These are phyloP conservation scores for Spathaspora boniae DNA, from an alignment of 805 yeast genomes.

Conservation along the genomic window DNA sequence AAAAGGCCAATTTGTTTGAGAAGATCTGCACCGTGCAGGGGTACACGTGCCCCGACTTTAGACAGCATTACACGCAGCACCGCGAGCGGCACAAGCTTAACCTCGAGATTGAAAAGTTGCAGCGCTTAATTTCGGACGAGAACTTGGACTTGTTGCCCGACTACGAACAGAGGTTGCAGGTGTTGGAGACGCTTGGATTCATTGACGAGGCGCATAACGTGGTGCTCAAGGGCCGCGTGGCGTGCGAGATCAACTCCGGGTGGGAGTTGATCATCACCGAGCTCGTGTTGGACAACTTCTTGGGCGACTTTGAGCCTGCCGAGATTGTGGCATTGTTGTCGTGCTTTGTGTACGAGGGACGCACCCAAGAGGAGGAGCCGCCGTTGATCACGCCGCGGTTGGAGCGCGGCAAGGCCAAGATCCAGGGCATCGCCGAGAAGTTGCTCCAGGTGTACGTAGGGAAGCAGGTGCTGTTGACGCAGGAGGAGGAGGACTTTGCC, in stretches of 20 bases:
- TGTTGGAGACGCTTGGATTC: conserved; percentile 73
- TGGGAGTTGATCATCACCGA: conserved; percentile 91
- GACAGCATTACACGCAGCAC: conserved; percentile 41
- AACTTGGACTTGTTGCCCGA: conserved; percentile 89
- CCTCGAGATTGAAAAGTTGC: conserved; percentile 51
- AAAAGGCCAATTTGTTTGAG: conserved; percentile 32
- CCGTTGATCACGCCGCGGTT: conserved; percentile 72
- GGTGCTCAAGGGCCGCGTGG: conserved; percentile 85
- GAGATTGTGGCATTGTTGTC: conserved; percentile 95
- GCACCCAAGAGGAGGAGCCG: conserved; percentile 60
- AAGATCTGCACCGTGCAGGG: conserved; percentile 24
- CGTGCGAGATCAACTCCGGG: conserved; percentile 88
- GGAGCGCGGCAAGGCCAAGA: conserved; percentile 62
- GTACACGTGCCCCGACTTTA: conserved; percentile 41
- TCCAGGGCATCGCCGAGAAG: conserved; percentile 65
- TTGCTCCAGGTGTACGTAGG: conserved; percentile 59
- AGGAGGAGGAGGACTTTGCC: conserved; percentile 81
- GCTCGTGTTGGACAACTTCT: conserved; percentile 81
- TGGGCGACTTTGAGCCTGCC: conserved; percentile 91
- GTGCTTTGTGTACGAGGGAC: conserved; percentile 90
- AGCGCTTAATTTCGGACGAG: conserved; percentile 72
- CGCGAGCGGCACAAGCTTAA: conserved; percentile 45
- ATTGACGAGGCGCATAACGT: conserved; percentile 76
- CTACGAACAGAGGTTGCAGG: conserved; percentile 83
- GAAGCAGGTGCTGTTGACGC: conserved; percentile 70